Base-by-base conservation (phyloP, 108 stramenopile genomes). In the Cyclotella atomus region DNA sequence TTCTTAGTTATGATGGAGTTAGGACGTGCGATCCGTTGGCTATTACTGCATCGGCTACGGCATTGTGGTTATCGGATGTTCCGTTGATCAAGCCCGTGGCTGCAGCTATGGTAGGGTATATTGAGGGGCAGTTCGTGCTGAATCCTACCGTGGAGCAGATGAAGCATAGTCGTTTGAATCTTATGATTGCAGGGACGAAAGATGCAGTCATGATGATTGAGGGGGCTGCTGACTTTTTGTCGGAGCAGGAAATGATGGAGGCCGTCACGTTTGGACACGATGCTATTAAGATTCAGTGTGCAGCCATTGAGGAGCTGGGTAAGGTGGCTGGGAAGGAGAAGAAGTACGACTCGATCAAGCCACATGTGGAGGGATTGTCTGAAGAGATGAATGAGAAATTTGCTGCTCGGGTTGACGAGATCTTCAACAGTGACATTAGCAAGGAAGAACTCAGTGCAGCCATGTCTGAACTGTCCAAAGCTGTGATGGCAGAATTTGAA, bases 181-280 rank as follows among this genome's bases (percentile, higher is more conserved):
- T 97, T 38, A 87, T 75, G 34, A 86, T 96, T 33, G 95, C 95
- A 16, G 95, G 95, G 20, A 96, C 93, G 17, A 88, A 92, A 68
- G 93, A 95, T 65, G 94, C 87, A 9, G 90, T 98, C 2, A 64
- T 97, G 14, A 98, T 97, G 97, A 96, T 98, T 81, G 97, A 97
- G 68, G 97, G 97, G 7, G 90, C 90, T 34, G 93, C 96, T 32
- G 89, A 95, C 69, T 97, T 97, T 70, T 73, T 98, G 57, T 79
- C 90, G 5, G 97, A 97, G 87, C 80, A 83, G 60, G 71, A 73
- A 24, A 93, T 97, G 92, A 71, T 96, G 20, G 75, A 87, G 50
- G 96, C 95, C 2, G 89, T 97, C 6, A 76, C 75, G 19, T 87
- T 88, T 56, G 97, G 91, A 19, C 95, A 95, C 61, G 81, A 85